These are phyloP conservation scores for Zostera marina DNA, from an alignment of 116 monocot species.

Conservation along the genomic window DNA sequence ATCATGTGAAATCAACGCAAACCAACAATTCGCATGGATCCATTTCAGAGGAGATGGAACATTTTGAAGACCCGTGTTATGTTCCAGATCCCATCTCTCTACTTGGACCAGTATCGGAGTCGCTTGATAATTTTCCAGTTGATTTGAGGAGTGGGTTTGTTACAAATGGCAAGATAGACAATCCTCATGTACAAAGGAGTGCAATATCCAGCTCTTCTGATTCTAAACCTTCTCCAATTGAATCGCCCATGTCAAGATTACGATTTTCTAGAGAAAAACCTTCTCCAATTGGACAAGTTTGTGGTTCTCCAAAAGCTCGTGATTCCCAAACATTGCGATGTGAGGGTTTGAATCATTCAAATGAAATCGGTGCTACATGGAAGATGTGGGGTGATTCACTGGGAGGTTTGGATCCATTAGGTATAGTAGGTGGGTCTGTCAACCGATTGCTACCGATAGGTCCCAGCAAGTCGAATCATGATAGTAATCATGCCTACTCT, in stretches of 20 bases:
- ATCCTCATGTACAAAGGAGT: conserved; percentile 18
- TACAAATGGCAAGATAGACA: conserved; percentile 14
- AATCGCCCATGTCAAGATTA: conserved; percentile 48
- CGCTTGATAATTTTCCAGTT: conserved; percentile 55
- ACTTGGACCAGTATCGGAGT: conserved; percentile 55
- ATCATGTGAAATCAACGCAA: conserved; percentile 15
- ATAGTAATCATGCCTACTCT: conserved; percentile 14
- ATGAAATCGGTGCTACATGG: conserved; percentile 48
- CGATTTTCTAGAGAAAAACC: conserved; percentile 30
- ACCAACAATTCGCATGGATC: conserved; percentile 10
- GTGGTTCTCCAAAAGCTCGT: conserved; percentile 14
- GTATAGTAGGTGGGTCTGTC: conserved; percentile 31
- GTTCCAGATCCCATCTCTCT: conserved; percentile 51
- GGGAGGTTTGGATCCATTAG: conserved; percentile 36
- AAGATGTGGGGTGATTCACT: conserved; percentile 75
- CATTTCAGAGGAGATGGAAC: conserved; percentile 36
- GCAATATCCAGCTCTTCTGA: conserved; percentile 17
- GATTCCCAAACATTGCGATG: conserved; percentile 10
- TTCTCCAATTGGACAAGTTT: conserved; percentile 11
- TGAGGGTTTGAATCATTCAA: conserved; percentile 16
- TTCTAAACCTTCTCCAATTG: conserved; percentile 70
- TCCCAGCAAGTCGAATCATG: conserved; percentile 16
- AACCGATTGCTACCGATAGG: conserved; percentile 39
- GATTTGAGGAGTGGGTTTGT: conserved; percentile 14
- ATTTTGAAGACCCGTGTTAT: conserved; percentile 91